phyloP scores from a whole-genome alignment of 192 early-diverging fungal genomes.

The Coemansia sp. region DNA sequence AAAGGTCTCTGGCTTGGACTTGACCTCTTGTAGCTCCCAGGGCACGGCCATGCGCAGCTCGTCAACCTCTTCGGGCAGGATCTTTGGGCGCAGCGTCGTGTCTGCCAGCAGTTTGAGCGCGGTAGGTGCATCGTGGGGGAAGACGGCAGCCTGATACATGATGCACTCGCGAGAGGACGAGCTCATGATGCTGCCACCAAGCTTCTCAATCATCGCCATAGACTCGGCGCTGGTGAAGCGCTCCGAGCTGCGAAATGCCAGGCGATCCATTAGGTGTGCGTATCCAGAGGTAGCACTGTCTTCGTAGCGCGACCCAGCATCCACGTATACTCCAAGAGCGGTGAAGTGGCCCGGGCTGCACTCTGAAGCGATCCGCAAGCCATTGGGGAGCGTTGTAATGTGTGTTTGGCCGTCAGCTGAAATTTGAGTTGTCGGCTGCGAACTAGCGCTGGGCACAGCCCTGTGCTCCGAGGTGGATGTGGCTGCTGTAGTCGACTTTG shows the following conservation, averaged over 20 bases:
- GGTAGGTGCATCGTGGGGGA: slow-evolving; percentile 73
- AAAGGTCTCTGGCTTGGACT: slow-evolving; percentile 79
- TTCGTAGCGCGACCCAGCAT: slow-evolving; percentile 90
- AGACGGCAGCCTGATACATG: slow-evolving; percentile 92
- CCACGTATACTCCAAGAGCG: slow-evolving; percentile 84
- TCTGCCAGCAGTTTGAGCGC: slow-evolving; percentile 77
- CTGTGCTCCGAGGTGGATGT: not conserved
- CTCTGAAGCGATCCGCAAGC: slow-evolving; percentile 81
- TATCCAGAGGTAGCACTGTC: slow-evolving; percentile 65
- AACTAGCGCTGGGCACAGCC: slow-evolving; percentile 11
- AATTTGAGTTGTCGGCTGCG: not conserved
- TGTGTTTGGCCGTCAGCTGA: slow-evolving; percentile 44
- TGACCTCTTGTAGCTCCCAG: slow-evolving; percentile 88
- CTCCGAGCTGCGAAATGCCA: slow-evolving; percentile 90
- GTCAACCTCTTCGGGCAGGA: slow-evolving; percentile 75
- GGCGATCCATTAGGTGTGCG: slow-evolving; percentile 83
- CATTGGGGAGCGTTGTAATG: slow-evolving; percentile 85
- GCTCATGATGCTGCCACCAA: slow-evolving; percentile 89
- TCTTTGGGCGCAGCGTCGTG: slow-evolving; percentile 72
- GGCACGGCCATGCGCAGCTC: slow-evolving; percentile 73
- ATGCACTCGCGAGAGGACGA: slow-evolving; percentile 89
- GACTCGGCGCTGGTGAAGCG: slow-evolving; percentile 67
- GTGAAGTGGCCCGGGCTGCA: slow-evolving; percentile 85
- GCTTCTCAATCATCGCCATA: slow-evolving; percentile 72
- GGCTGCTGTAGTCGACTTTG: slow-evolving; percentile 25